Base-by-base conservation (phyloP, 495 filamentous ascomycete species). In the Pyrenula aspistea region DNA sequence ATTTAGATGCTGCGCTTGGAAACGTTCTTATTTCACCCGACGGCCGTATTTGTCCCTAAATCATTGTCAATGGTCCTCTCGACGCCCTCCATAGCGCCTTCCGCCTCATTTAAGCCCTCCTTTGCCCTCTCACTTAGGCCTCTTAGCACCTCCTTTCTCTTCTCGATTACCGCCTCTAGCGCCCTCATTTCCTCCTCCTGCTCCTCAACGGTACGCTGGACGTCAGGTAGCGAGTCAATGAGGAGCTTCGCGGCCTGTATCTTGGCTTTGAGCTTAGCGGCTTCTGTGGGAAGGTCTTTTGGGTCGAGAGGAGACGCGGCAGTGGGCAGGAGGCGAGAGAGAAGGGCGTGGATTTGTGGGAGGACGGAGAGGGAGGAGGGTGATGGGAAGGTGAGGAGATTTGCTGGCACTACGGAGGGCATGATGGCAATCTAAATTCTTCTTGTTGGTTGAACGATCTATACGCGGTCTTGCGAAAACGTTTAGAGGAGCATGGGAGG, bases 111-210 rank as follows among this genome's bases (percentile, higher is more conserved):
- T 3, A 10, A 21, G 25, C 31, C 47, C 22, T 51, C 23, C 19
- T 10, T 51, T 51, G 72, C 70, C 60, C 19, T 66, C 19, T 42
- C 63, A n/a, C 73, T 71, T 65, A 77, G 72, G 55, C 75, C 74
- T 36, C 65, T 59, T 49, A 77, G 68, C 50, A 85, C 77, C 31
- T 73, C 75, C 25, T 76, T 76, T 71, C 90, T 79, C 56, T 71
- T 74, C 56, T 68, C 67, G 58, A 87, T 79, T 56, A 77, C 73
- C 55, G 78, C 84, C 71, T 91, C 84, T 50, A 96, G 76, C 63
- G 85, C 83, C 51, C 60, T 60, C 51, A 96, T 91, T 75, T 96
- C 91, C 48, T 70, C 77, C 59, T 89, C 79, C 72, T 96, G 91
- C 64, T 96, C 89, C 51, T 78, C 72, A 1, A 89, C 70, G n/a